Base-by-base conservation (phyloP, 257 asterid species). In the Mentha longifolia region DNA sequence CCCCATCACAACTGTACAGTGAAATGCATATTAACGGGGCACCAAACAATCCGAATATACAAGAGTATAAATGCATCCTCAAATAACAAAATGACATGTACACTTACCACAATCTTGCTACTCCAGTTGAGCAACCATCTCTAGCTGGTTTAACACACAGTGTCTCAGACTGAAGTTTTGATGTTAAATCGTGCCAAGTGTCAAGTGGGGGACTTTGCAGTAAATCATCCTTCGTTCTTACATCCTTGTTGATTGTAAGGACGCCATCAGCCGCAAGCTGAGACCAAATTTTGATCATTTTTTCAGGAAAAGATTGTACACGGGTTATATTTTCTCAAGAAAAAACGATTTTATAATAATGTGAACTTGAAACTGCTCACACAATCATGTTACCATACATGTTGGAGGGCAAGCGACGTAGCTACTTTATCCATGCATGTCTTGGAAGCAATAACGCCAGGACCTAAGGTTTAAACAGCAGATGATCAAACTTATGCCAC, bases 81-180 rank as follows among this genome's bases (percentile, higher is more conserved):
- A 33, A 72, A 56, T 65, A 49, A 57, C 73, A 22, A 42, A 19
- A 15, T 46, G 79, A 46, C 16, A 28, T 8, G 9, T 57, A 22
- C 37, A 51, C 82, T 33, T 72, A 89, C 97, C 96, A 77, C 78
- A 92, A 78, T 83, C 96, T 86, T 39, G 96, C 97, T 70, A 92
- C 97, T 65, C 97, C 97, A 46, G 97, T 92, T 52, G 96, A 92
- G 77, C 97, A 92, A 73, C 97, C 97, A 79, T 92, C 97, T 82
- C 95, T 84, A 65, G 93, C 92, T 69, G 96, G 97, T 86, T 92
- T 92, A 72, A 92, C 83, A 60, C 97, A 89, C 30, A 92, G 68
- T 56, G 92, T 83, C 78, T 81, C 77, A 49, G 86, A 80, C 63
- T 65, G 79, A 77, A 92, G 96, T 76, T 86, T 86, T 78, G 82